These are phyloP conservation scores for Vaccinium macrocarpon DNA, from an alignment of 148 eudicot species.

Conservation along the genomic window DNA sequence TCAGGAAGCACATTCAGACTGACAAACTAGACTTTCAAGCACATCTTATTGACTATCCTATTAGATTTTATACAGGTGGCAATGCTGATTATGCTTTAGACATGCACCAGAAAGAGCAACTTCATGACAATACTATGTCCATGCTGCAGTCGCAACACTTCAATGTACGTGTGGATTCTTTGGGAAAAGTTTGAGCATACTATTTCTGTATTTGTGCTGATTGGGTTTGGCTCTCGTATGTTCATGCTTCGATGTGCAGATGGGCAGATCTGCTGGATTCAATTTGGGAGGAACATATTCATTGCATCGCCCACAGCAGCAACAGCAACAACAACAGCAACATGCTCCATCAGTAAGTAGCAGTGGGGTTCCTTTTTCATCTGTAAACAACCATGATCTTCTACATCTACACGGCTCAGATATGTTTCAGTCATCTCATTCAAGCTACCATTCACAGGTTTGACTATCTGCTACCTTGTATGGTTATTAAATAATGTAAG, in stretches of 20 bases:
- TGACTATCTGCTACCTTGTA: conserved; percentile 2
- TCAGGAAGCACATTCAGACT: neutral
- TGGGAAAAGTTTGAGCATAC: conserved; percentile 6
- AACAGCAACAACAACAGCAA: conserved; percentile 41
- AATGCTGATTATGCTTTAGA: conserved; percentile 80
- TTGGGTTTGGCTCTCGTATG: neutral
- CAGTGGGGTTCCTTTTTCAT: conserved; percentile 45
- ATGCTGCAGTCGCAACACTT: conserved; percentile 85
- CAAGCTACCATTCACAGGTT: conserved; percentile 54
- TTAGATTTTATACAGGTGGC: conserved; percentile 56
- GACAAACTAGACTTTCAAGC: neutral
- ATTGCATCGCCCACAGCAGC: conserved; percentile 82
- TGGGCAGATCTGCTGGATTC: conserved; percentile 92
- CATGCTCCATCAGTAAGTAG: conserved; percentile 66
- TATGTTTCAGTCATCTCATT: conserved; percentile 52
- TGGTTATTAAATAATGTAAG: neutral
- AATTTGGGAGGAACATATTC: conserved; percentile 78
- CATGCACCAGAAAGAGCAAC: conserved; percentile 84
- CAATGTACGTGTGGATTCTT: conserved; percentile 45
- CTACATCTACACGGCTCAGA: conserved; percentile 54
- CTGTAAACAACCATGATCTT: conserved; percentile 48
- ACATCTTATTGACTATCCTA: conserved; percentile 15
- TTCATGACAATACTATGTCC: conserved; percentile 67
- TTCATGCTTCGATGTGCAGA: conserved; percentile 34
- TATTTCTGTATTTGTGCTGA: neutral